Percentiles rank a stretch among this genome's conserved stretches.
Conservation (phyloP, 2,329 filamentous ascomycete genomes). For the Penicillium crustosum region DNA sequence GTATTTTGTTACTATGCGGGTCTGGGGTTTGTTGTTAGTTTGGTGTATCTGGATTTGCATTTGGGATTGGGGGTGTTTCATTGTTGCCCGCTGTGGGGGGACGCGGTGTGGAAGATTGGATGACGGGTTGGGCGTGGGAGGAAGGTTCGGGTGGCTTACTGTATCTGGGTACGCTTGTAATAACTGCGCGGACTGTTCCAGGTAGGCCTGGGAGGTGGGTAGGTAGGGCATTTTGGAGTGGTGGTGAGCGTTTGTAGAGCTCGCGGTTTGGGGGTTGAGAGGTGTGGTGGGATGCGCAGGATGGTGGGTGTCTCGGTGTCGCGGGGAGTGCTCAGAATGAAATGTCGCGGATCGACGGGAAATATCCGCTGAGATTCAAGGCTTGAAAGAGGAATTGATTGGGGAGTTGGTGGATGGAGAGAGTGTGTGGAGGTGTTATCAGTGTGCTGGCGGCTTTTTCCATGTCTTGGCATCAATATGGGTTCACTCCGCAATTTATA, state of each 20-base stretch:
- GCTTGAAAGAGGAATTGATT: background rate
- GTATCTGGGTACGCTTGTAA: slow-evolving; percentile 82
- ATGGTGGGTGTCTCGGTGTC: background rate
- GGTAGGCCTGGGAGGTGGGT: slow-evolving; percentile 82
- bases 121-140: too few relatives aligned
- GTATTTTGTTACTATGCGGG: slow-evolving; percentile 91
- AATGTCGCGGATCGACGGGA: background rate
- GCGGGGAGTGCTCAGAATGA: background rate
- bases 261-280: background rate
- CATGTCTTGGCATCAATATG: slow-evolving; percentile 24
- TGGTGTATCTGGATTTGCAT: background rate
- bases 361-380: background rate
- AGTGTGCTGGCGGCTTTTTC: slow-evolving; percentile 25
- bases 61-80: background rate
- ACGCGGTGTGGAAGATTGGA: background rate
- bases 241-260: slow-evolving; percentile 18
- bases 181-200: slow-evolving; percentile 80
- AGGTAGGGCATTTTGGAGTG: slow-evolving; percentile 69
- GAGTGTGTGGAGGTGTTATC: slow-evolving; percentile 21
- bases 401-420: slow-evolving; percentile 11
- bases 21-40: slow-evolving; percentile 53
- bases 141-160: slow-evolving; percentile 52
- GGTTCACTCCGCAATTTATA: background rate
- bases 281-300: background rate
- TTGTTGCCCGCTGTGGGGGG: slow-evolving; percentile 2